Conservation (phyloP, 305 asterid genomes). For the Fraxinus sp. region DNA sequence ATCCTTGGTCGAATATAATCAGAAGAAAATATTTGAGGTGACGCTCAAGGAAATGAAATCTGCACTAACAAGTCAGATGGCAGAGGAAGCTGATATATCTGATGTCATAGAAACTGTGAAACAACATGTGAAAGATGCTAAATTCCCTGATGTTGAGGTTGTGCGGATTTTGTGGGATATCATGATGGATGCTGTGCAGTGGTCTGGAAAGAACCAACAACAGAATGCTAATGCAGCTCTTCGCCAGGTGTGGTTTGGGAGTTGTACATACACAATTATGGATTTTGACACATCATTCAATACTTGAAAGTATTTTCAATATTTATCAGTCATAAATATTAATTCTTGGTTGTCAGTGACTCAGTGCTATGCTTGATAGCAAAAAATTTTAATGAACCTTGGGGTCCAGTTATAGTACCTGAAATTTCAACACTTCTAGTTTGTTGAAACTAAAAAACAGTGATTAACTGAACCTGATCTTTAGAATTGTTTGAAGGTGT, state of each 20-base stretch:
- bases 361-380: background rate
- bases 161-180: conserved; percentile 94
- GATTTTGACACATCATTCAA: background rate
- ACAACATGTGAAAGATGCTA: conserved; percentile 92
- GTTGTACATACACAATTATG: background rate
- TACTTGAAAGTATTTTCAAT: background rate
- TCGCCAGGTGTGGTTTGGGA: conserved; percentile 64
- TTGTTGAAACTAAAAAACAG: background rate
- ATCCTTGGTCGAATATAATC: conserved; percentile 77
- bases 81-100: conserved; percentile 80
- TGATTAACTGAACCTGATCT: background rate
- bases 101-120: conserved; percentile 96
- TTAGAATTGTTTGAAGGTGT: background rate
- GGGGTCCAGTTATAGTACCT: background rate
- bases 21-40: conserved; percentile 87
- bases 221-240: conserved; percentile 89
- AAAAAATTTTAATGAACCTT: background rate
- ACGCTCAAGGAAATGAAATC: conserved; percentile 89
- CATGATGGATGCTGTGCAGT: conserved; percentile 96
- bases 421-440: background rate
- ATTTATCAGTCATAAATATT: background rate
- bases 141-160: conserved; percentile 83
- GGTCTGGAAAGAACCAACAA: conserved; percentile 99
- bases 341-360: background rate
- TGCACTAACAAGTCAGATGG: conserved; percentile 76